Base-by-base conservation (phyloP, 2,329 filamentous ascomycete genomes). In the Paecilomyces dactylethromorphus region DNA sequence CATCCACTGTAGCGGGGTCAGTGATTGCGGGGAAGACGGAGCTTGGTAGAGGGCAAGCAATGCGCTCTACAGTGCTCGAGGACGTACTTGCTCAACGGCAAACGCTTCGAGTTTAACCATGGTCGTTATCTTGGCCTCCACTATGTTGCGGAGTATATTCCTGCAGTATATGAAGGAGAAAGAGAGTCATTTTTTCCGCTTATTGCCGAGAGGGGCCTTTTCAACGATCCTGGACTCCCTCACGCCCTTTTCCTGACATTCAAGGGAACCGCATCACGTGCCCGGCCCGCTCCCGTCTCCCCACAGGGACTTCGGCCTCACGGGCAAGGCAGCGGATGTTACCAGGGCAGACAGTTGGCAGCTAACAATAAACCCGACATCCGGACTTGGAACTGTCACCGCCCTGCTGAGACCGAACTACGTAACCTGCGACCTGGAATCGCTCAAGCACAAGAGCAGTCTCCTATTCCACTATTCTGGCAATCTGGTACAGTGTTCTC, bases 71-170 rank as follows among this genome's bases (percentile, higher is more conserved):
- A 52, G 21, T 24, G 57, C 56, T 57, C 21, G 24, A 49, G 64
- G 62, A 74, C 74, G 64, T 78, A 85, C 85, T 72, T 86, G 80
- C 76, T 95, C 91, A 8, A 94, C 89, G 13, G 73, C 74, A 58
- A 79, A 79, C 22, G 71, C 66, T 55, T 74, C 67, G 54, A 78
- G 66, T 56, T 76, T 71, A 29, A 77, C 76, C 76, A 78, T 78
- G 55, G 49, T 67, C 21, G 49, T 55, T 45, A 15, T 22, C 26
- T 29, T 45, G 15, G 22, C 22, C 4, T 11, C 50, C 3, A 21
- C 2, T 3, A 6, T 15, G 8, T 52, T 10, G 22, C 13, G 21
- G 21, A 21, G n/a, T 13, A 52, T 22, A 6, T n/a, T 45, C 39
- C 18, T 45, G 39, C n/a, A 18, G 39, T 45, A 45, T 4, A 18